Evolutionary conservation across 2,329 filamentous ascomycete species (phyloP).

Genomic region (Ophiocordyceps camponoti-saundersi): DNA sequence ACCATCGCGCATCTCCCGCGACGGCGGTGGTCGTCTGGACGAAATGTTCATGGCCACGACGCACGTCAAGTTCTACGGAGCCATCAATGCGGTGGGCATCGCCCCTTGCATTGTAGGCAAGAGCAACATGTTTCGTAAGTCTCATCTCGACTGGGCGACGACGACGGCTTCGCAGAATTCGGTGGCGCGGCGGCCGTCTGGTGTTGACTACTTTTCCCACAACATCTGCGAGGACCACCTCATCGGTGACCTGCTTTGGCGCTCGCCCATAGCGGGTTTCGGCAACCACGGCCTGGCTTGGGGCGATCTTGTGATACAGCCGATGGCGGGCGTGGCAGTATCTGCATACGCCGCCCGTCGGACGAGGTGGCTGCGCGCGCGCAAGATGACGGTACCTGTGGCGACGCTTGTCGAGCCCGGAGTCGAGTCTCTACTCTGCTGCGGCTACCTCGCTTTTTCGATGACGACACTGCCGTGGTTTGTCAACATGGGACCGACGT

Average conservation of each 20-base stretch:
- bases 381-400: conserved; percentile 81
- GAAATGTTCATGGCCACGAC: conserved; percentile 89
- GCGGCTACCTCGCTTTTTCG: conserved; percentile 62
- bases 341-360: conserved; percentile 62
- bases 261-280: conserved; percentile 43
- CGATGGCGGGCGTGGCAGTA: conserved; percentile 67
- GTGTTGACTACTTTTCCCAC: conserved; percentile 83
- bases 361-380: conserved; percentile 77
- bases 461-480: conserved; percentile 57
- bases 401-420: conserved; percentile 89
- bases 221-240: conserved; percentile 98
- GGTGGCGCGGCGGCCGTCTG: conserved; percentile 31
- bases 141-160: conserved; percentile 66
- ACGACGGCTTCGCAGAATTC: conserved; percentile 29
- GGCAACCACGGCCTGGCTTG: conserved; percentile 71
- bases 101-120: conserved; percentile 94
- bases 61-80: conserved; percentile 94
- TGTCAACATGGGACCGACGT: conserved; percentile 39
- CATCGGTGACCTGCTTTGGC: conserved; percentile 85
- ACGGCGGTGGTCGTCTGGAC: conserved; percentile 68
- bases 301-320: conserved; percentile 80
- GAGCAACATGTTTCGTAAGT: conserved; percentile 94
- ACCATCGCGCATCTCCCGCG: conserved; percentile 14
- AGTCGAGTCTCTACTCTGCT: conserved; percentile 76
- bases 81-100: conserved; percentile 82